Percentiles rank a stretch among this genome's conserved stretches.
Conservation (phyloP, 2,329 filamentous ascomycete genomes). For the Ceratocystis alfenasii region DNA sequence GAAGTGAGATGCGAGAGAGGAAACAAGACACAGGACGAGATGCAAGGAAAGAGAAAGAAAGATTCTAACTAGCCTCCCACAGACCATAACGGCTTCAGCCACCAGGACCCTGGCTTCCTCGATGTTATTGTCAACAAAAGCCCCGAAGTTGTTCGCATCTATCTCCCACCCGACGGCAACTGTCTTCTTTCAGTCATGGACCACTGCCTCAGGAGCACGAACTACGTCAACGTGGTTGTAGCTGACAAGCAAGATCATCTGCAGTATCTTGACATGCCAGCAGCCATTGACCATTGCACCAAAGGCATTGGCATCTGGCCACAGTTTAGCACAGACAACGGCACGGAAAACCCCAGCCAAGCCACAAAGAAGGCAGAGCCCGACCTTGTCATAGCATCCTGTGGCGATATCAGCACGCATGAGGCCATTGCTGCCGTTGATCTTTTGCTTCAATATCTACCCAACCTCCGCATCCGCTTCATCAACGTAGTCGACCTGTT, state of each 20-base stretch:
- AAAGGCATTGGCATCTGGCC: conserved; percentile 71
- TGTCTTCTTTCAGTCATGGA: conserved; percentile 63
- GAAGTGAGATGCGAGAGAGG: not conserved
- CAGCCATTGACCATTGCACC: conserved; percentile 62
- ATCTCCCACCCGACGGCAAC: conserved; percentile 69
- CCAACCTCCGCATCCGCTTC: conserved; percentile 62
- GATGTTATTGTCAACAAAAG: conserved; percentile 71
- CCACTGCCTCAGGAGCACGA: conserved; percentile 59
- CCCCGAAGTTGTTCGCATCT: conserved; percentile 68
- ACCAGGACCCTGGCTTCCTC: conserved; percentile 70
- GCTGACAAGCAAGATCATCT: conserved; percentile 70
- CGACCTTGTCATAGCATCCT: conserved; percentile 64
- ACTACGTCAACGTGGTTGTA: conserved; percentile 73
- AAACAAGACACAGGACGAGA: too few species aligned
- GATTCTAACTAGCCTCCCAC: not conserved
- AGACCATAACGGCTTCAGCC: conserved; percentile 73
- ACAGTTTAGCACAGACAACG: conserved; percentile 60
- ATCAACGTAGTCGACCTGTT: conserved; percentile 74
- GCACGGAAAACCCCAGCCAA: conserved; percentile 27
- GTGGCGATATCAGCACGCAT: conserved; percentile 62
- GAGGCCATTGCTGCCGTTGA: conserved; percentile 65
- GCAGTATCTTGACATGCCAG: conserved; percentile 62
- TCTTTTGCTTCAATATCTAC: conserved; percentile 57
- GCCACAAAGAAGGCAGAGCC: conserved; percentile 38
- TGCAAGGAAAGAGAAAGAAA: too few species aligned